Percentiles rank a stretch among this genome's conserved stretches.
phyloP scores from a whole-genome alignment of 495 filamentous ascomycete species.

The Daldinia bambusicola region DNA sequence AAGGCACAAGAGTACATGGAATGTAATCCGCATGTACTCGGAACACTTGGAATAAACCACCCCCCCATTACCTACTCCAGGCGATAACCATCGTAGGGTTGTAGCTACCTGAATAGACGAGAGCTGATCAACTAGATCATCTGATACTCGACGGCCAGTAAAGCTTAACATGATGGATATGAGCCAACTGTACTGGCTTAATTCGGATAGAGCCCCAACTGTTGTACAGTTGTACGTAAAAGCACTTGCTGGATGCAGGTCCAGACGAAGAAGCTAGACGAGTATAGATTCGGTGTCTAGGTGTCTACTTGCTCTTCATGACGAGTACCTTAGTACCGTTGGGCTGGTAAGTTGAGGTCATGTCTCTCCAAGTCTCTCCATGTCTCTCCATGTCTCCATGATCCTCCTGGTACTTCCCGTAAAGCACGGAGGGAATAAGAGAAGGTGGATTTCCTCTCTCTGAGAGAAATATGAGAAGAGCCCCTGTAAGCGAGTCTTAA shows the following conservation, averaged over 20 bases:
- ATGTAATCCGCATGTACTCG: slow-evolving; percentile 25
- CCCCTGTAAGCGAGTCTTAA: slow-evolving; percentile 5
- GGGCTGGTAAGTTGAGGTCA: background rate
- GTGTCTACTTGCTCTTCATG: slow-evolving; percentile 2
- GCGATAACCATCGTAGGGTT: slow-evolving; percentile 30
- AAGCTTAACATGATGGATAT: slow-evolving; percentile 41
- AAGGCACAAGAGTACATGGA: background rate
- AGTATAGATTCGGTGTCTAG: slow-evolving; percentile 10
- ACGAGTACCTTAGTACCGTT: slow-evolving; percentile 5
- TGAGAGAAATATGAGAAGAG: slow-evolving; percentile 4
- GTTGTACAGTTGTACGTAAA: slow-evolving; percentile 39
- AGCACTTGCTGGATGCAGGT: slow-evolving; percentile 33
- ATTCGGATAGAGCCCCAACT: slow-evolving; percentile 40
- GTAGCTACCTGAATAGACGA: slow-evolving; percentile 40
- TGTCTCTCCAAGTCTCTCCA: too few species aligned
- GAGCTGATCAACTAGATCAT: slow-evolving; percentile 46
- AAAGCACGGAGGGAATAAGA: slow-evolving; percentile 9
- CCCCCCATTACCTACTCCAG: slow-evolving; percentile 21
- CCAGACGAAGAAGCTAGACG: slow-evolving; percentile 23
- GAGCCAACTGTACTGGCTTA: slow-evolving; percentile 38
- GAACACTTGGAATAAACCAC: slow-evolving; percentile 36
- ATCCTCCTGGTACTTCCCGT: background rate
- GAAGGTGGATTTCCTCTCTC: background rate
- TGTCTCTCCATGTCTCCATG: background rate
- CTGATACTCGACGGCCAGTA: slow-evolving; percentile 41